Base-by-base conservation (phyloP, 306 rosid genomes). In the Quillaja saponaria region DNA sequence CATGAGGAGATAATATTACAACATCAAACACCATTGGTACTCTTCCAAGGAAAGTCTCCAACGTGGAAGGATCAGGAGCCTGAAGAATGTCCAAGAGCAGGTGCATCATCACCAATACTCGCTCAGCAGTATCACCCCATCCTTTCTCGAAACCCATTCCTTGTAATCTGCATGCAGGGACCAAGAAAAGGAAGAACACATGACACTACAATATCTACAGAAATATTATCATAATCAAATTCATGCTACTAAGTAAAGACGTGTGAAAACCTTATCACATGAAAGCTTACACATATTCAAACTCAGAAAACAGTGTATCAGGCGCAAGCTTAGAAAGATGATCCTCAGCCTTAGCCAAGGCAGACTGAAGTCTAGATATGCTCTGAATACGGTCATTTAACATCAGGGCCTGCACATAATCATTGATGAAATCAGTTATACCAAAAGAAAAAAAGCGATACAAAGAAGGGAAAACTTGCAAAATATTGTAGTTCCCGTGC, bases 21-120 rank as follows among this genome's bases (percentile, higher is more conserved):
- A 92, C 98, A 64, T 86, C 79, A 68, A 88, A 92, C 71, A 88
- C 88, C 98, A 92, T 92, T 3, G 96, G 96, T 31, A 92, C 63
- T 72, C 96, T 84, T 38, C 96, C 98, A 55, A 92, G 90, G 69
- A 88, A 88, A 58, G 82, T 84, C 80, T 92, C 98, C 1, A 92
- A 73, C 0, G 83, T 75, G 72, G 94, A 82, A 59, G 98, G 98
- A 68, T 92, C 98, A 57, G 96, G 95, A 68, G 96, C 95, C 58
- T 92, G 96, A 77, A 92, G 89, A 65, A 81, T 86, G 71, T 92
- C 98, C 54, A 57, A 63, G 50, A 92, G 96, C 71, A 86, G 92
- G 79, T 81, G 86, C 83, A 92, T 81, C 82, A 69, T 86, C 79
- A 78, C 86, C 53, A 71, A 67, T 19, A 88, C 96, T 9, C 82